phyloP scores from a whole-genome alignment of 805 yeast species.

The Wickerhamiella kurtzmanii region DNA sequence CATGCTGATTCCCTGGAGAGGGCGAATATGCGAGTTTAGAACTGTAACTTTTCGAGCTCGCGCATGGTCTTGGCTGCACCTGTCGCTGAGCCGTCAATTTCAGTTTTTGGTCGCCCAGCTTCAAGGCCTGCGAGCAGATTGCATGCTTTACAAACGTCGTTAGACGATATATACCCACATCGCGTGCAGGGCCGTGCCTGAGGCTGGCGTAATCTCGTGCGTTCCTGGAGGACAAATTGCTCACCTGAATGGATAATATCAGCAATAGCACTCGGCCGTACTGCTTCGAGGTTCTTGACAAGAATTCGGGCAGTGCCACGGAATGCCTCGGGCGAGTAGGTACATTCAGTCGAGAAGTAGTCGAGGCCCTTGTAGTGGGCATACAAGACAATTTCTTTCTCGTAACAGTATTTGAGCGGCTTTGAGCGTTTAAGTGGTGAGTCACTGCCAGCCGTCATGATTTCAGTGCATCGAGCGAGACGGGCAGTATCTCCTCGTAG shows the following conservation, averaged over 20 bases:
- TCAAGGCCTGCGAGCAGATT: slow-evolving; percentile 74
- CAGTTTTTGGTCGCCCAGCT: slow-evolving; percentile 51
- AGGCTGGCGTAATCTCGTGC: slow-evolving; percentile 13
- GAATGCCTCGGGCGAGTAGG: slow-evolving; percentile 97
- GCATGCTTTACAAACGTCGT: slow-evolving; percentile 87
- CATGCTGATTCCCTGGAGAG: neutral
- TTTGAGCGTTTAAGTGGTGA: slow-evolving; percentile 78
- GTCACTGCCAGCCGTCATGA: slow-evolving; percentile 64
- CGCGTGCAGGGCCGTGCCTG: slow-evolving; percentile 46
- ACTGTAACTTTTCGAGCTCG: slow-evolving; percentile 31
- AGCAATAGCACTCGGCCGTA: slow-evolving; percentile 83
- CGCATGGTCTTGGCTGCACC: slow-evolving; percentile 22
- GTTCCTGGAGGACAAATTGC: slow-evolving; percentile 16
- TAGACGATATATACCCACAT: slow-evolving; percentile 87
- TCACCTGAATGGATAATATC: slow-evolving; percentile 95
- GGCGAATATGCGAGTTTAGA: slow-evolving; percentile 28
- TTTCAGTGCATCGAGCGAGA: slow-evolving; percentile 73
- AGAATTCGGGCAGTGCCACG: slow-evolving; percentile 93
- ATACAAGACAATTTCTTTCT: slow-evolving; percentile 91
- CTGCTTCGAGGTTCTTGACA: slow-evolving; percentile 77
- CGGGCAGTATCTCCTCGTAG: slow-evolving; percentile 94
- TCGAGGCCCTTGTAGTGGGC: slow-evolving; percentile 94
- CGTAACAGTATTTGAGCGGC: slow-evolving; percentile 91
- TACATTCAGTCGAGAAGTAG: slow-evolving; percentile 93
- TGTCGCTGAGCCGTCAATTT: slow-evolving; percentile 50